Percentiles rank a stretch among this genome's conserved stretches.
phyloP scores from a whole-genome alignment of 2,329 filamentous ascomycete genomes.

The Ceratocystis cubensis region DNA sequence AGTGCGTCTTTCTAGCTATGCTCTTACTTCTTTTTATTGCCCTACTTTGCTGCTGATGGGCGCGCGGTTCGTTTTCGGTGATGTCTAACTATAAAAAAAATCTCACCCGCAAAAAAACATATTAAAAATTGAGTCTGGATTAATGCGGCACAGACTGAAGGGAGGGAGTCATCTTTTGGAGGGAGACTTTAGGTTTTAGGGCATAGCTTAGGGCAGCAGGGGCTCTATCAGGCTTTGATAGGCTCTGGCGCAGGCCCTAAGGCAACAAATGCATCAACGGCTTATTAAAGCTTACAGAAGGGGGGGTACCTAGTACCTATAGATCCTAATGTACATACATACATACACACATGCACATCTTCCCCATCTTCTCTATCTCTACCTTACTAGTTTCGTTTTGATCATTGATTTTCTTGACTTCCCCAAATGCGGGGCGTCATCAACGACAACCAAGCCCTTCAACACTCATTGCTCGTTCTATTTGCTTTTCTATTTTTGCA shows the following conservation, averaged over 20 bases:
- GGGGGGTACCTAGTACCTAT: neutral
- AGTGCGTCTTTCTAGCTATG: neutral
- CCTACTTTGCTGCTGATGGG: neutral
- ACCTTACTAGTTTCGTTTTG: neutral
- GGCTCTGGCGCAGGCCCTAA: neutral
- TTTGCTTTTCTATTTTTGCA: too few species aligned
- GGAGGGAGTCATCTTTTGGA: too few species aligned
- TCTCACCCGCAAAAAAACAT: neutral
- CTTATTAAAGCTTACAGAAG: neutral
- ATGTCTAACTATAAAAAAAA: neutral
- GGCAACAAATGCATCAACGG: neutral
- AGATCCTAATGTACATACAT: too few species aligned
- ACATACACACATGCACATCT: too few species aligned
- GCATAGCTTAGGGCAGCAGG: neutral
- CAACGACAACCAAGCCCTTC: neutral
- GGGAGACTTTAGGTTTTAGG: too few species aligned
- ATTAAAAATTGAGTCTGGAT: neutral
- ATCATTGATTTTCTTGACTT: neutral
- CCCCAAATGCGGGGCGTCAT: too few species aligned
- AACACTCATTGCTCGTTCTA: too few species aligned
- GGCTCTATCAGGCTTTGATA: neutral
- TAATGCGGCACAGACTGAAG: too few species aligned
- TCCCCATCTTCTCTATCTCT: neutral
- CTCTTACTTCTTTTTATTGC: neutral
- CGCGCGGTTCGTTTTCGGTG: conserved; percentile 1